phyloP scores from a whole-genome alignment of 2,329 filamentous ascomycete genomes.

The Dactylellina drechsleri region DNA sequence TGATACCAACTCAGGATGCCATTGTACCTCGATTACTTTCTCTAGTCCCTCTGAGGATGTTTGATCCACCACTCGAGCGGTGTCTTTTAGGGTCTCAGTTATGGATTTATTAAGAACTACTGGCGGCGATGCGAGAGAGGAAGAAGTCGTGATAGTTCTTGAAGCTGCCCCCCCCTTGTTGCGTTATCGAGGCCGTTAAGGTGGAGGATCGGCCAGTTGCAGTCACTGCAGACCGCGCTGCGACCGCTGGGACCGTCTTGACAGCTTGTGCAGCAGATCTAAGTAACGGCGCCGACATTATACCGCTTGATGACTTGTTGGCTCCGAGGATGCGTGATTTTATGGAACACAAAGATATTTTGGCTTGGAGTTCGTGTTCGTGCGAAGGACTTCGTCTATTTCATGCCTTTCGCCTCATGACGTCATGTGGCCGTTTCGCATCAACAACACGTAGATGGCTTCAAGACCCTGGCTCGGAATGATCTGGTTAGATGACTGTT shows the following conservation, averaged over 20 bases:
- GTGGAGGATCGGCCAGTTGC: conserved; percentile 12
- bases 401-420: too few relatives aligned
- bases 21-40: conserved; percentile 19
- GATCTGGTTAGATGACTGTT: too few relatives aligned
- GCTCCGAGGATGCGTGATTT: too few relatives aligned
- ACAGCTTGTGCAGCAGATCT: conserved; percentile 22
- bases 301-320: neutral
- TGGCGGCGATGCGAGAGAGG: conserved; percentile 2
- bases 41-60: conserved; percentile 19
- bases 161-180: conserved; percentile 13
- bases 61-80: conserved; percentile 13
- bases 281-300: conserved; percentile 25
- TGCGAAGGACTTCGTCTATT: too few relatives aligned
- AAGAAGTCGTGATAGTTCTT: conserved; percentile 24
- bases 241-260: conserved; percentile 14
- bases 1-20: neutral
- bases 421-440: too few relatives aligned
- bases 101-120: conserved; percentile 18
- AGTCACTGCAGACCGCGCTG: conserved; percentile 9
- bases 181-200: conserved; percentile 19
- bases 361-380: too few relatives aligned
- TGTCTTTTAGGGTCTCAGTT: conserved; percentile 16
- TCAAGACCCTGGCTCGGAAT: too few relatives aligned
- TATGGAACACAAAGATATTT: too few relatives aligned
- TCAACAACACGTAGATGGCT: too few relatives aligned